These are phyloP conservation scores for Aurifilum marmelostoma DNA, from an alignment of 2,329 filamentous ascomycete species.

Conservation along the genomic window DNA sequence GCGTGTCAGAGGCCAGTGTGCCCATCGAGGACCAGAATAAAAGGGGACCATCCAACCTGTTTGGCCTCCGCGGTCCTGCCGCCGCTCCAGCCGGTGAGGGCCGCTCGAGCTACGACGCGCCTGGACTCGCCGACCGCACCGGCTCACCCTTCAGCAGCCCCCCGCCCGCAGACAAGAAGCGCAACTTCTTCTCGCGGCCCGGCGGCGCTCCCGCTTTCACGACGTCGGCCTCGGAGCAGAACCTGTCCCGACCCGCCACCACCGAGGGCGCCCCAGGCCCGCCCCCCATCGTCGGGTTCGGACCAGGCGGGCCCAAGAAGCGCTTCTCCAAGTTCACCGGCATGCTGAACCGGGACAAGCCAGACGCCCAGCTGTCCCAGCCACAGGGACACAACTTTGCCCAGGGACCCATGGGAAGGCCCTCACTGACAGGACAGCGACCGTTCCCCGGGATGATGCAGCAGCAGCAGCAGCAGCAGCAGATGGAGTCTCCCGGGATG, in stretches of 20 bases:
- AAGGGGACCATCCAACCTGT: slow-evolving; percentile 46
- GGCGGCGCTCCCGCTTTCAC: slow-evolving; percentile 26
- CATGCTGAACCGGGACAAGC: slow-evolving; percentile 36
- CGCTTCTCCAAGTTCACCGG: slow-evolving; percentile 47
- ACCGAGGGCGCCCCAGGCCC: slow-evolving; percentile 18
- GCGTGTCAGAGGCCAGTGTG: slow-evolving; percentile 47
- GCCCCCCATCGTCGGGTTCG: slow-evolving; percentile 28
- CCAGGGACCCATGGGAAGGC: slow-evolving; percentile 31
- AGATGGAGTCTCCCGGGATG: background rate
- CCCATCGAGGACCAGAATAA: slow-evolving; percentile 44
- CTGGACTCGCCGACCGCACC: slow-evolving; percentile 25
- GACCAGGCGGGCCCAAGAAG: slow-evolving; percentile 42
- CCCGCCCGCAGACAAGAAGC: slow-evolving; percentile 33
- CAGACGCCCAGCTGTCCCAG: slow-evolving; percentile 22
- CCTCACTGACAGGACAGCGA: slow-evolving; percentile 31
- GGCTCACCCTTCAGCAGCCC: slow-evolving; percentile 22
- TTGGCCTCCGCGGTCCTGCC: slow-evolving; percentile 36
- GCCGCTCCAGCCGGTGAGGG: slow-evolving; percentile 30
- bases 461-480: background rate
- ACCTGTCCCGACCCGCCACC: slow-evolving; percentile 25
- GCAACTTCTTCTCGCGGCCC: slow-evolving; percentile 36
- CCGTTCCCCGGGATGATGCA: slow-evolving; percentile 8
- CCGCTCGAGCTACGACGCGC: slow-evolving; percentile 37
- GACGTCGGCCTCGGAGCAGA: slow-evolving; percentile 24
- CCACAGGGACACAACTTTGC: slow-evolving; percentile 18